Base-by-base conservation (phyloP, 164 flowering plant genomes). In the Chloranthus sessilifolius region DNA sequence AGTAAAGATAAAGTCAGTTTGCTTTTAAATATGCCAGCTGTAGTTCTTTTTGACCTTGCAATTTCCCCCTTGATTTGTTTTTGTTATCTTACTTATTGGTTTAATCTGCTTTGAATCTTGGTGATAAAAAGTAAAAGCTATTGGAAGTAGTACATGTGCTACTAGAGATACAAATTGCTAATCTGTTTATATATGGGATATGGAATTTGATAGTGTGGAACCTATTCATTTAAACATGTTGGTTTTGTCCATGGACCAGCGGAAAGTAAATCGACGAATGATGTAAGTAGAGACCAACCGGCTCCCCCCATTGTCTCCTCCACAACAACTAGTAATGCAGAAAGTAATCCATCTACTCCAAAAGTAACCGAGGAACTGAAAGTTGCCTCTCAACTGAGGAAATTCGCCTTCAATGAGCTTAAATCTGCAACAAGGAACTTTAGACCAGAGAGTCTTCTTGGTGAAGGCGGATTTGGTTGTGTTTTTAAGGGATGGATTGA, bases 401-500 rank as follows among this genome's bases (percentile, higher is more conserved):
- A 81, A 53, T 88, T 88, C 51, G 36, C 87, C 34, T 88, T 85
- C 60, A 83, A 76, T 69, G 96, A 88, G 50, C 88, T 88, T 15
- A 85, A 85, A 69, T 43, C 76, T 56, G 95, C 96, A 44, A 85
- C 96, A 20, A 75, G 96, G 61, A 88, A 85, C 60, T 88, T 88
- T 47, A 81, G 91, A 61, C 96, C 96, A 3, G 96, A 88, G 69
- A 79, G 87, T 71, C 85, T 88, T 55, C 96, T 88, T 52, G 96
- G 96, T 35, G 92, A 88, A 68, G 96, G 96, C 44, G 95, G 96
- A 9, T 88, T 88, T 67, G 96, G 96, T 53, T 88, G 96, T 71
- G 96, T 88, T 1, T 88, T 88, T 66, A 88, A 88, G 66, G 96
- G 96, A 19, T 88, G 96, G 97, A 82, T 88, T 43, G 97, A 88